phyloP scores from a whole-genome alignment of 2,329 filamentous ascomycete species.

The Trichoderma gracile region DNA sequence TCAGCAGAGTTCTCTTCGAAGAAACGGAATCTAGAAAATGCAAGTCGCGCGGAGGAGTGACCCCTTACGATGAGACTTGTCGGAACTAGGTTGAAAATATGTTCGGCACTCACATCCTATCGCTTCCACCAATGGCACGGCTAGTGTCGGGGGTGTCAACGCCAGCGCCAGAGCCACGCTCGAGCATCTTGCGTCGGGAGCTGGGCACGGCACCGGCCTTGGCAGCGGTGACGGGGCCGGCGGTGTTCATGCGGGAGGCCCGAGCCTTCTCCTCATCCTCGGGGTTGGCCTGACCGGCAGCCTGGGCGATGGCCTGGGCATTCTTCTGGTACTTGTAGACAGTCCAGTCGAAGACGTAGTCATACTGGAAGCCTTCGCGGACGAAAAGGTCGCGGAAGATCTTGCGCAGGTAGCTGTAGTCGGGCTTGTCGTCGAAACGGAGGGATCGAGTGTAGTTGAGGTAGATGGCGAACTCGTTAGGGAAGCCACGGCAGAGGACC shows the following conservation, averaged over 20 bases:
- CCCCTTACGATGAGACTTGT: constrained; percentile 76
- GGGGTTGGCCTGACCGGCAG: constrained; percentile 64
- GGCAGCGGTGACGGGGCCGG: constrained; percentile 63
- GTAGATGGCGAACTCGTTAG: constrained; percentile 99
- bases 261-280: constrained; percentile 77
- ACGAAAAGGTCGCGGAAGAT: constrained; percentile 99
- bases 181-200: constrained; percentile 82
- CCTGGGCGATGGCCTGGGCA: constrained; percentile 88
- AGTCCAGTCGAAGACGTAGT: constrained; percentile 99
- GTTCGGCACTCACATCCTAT: constrained; percentile 88
- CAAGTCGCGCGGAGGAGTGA: constrained; percentile 77
- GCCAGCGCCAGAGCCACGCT: constrained; percentile 58
- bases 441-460: constrained; percentile 98
- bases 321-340: constrained; percentile 99
- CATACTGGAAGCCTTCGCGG: constrained; percentile 98
- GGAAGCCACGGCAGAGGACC: constrained; percentile 97
- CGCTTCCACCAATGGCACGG: constrained; percentile 76
- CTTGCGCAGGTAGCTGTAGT: constrained; percentile 99
- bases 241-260: constrained; percentile 65
- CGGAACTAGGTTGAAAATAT: constrained; percentile 43
- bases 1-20: constrained; percentile 66
- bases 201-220: constrained; percentile 74
- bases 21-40: constrained; percentile 64
- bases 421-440: constrained; percentile 98
- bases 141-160: constrained; percentile 71